Conservation (phyloP, 2,329 filamentous ascomycete species). For the Myriosclerotinia curreyana region DNA sequence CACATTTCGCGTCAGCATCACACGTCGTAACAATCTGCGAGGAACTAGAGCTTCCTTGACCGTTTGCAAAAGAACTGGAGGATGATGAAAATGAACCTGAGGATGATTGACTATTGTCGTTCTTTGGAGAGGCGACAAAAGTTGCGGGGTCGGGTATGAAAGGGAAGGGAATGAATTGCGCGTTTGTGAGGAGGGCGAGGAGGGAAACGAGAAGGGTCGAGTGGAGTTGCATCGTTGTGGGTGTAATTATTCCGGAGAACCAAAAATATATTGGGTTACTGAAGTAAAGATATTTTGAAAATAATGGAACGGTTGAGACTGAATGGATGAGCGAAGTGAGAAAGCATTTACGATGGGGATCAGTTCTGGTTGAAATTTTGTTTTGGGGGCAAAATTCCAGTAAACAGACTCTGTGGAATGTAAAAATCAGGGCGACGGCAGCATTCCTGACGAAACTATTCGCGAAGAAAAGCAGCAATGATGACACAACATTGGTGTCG, state of each 20-base stretch:
- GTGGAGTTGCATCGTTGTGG: background rate
- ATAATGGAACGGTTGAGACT: background rate
- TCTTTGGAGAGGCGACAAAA: background rate
- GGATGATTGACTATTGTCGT: background rate
- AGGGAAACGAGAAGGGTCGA: background rate
- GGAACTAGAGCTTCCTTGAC: background rate
- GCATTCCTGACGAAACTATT: conserved; percentile 2
- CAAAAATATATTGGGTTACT: background rate
- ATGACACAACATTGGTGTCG: background rate
- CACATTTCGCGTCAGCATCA: conserved; percentile 4
- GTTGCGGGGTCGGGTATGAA: background rate
- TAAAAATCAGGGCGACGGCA: background rate
- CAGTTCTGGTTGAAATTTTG: background rate
- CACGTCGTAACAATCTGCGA: background rate
- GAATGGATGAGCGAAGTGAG: background rate
- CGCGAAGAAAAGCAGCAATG: background rate
- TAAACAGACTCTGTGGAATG: conserved; percentile 15
- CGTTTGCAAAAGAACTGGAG: conserved; percentile 10
- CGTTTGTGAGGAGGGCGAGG: background rate
- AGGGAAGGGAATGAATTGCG: background rate
- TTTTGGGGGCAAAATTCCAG: conserved; percentile 8
- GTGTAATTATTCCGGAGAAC: background rate
- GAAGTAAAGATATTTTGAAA: background rate
- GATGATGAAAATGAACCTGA: conserved; percentile 10
- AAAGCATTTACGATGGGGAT: background rate